Evolutionary conservation across 2,329 filamentous ascomycete genomes (phyloP), one percentile per base, ranked within the genome.

Genomic region (Diaporthe caulivora): DNA sequence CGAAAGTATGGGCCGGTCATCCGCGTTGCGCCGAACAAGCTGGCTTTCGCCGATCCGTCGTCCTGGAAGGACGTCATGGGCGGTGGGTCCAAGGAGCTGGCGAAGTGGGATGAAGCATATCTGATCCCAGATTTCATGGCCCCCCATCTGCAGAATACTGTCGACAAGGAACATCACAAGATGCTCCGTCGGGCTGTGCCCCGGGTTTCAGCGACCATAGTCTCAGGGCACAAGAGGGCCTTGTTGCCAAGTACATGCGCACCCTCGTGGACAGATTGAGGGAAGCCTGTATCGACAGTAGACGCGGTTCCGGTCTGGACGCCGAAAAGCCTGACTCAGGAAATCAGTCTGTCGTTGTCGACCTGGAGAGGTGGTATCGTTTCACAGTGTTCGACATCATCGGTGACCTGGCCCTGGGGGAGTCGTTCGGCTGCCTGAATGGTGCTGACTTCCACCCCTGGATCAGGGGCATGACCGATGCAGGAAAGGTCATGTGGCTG

Each of bases 151-250:
- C 75, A 77, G 44, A 62, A 76, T n/a, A 68, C 58, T 31, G 76
- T 76, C 37, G 49, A 72, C 26, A 72, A 74, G n/a, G 76, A 75
- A 24, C 74, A 76, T 60, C 73, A 75, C 53, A 55, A 58, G 34
- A 60, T 73, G 40, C 31, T 75, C 29, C 55, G 77, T 17, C 77
- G 76, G 67, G 70, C 77, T 4, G 75, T 81, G 7, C 75, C 9
- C 69, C 78, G 49, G 80, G 79, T n/a, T 82, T 82, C 65, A 80
- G 80, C 37, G 76, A 75, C n/a, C 78, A 78, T 62, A 76, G 78
- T 1, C 68, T 82, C 29, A 40, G 75, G 37, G 79, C 79, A 18
- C 80, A 82, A 64, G 80, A 82, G 62, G 64, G 69, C 18, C 77
- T 80, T 15, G 64, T 80, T 21, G 72, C 75, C 9, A 53, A 67